phyloP scores from a whole-genome alignment of 352 stramenopile species.

The Phytophthora fragariaefolia region DNA sequence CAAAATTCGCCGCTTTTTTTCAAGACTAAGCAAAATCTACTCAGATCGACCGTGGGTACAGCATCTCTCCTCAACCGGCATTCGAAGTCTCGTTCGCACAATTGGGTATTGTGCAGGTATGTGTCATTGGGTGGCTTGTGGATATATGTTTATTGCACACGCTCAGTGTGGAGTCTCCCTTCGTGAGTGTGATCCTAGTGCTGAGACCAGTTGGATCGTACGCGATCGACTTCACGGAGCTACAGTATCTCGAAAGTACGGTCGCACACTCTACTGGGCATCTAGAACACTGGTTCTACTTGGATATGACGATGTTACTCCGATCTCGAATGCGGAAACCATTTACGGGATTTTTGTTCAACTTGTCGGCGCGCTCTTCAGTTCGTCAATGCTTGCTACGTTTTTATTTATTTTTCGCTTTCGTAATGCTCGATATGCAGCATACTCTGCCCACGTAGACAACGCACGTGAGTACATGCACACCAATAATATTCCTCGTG shows the following conservation, averaged over 20 bases:
- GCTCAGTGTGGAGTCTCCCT: slow-evolving; percentile 52
- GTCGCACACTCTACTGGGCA: slow-evolving; percentile 55
- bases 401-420: slow-evolving; percentile 76
- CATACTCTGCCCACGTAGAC: slow-evolving; percentile 61
- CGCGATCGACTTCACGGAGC: slow-evolving; percentile 49
- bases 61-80: slow-evolving; percentile 57
- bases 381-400: slow-evolving; percentile 57
- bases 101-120: slow-evolving; percentile 37
- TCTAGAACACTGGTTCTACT: slow-evolving; percentile 58
- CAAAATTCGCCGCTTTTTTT: slow-evolving; percentile 43
- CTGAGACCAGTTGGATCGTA: slow-evolving; percentile 61
- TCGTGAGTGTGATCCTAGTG: slow-evolving; percentile 40
- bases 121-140: slow-evolving; percentile 60
- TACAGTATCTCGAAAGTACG: slow-evolving; percentile 51
- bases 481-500: slow-evolving; percentile 55
- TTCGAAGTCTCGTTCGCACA: slow-evolving; percentile 47
- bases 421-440: slow-evolving; percentile 48
- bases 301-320: slow-evolving; percentile 66
- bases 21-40: slow-evolving; percentile 55
- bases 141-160: slow-evolving; percentile 49
- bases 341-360: slow-evolving; percentile 55
- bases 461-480: slow-evolving; percentile 76
- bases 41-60: slow-evolving; percentile 46
- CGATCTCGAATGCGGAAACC: slow-evolving; percentile 54
- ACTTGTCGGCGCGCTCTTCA: slow-evolving; percentile 45